Percentiles rank a stretch among this genome's conserved stretches.
Conservation (phyloP, 129 eudicot genomes). For the Calendula officinalis region DNA sequence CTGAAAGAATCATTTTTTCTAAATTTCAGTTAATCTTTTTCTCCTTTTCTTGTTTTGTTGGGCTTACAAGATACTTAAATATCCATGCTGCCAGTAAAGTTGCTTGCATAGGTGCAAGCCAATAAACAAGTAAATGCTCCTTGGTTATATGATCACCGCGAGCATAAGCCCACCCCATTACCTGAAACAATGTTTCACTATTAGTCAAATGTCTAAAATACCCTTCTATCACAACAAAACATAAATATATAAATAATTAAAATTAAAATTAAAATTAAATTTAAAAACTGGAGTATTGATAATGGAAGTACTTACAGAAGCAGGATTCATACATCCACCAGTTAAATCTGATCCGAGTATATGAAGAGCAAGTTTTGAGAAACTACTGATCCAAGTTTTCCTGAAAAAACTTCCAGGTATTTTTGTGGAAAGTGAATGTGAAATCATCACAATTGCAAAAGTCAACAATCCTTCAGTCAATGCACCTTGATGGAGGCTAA, state of each 20-base stretch:
- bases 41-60: conserved; percentile 34
- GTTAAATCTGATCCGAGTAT: conserved; percentile 87
- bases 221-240: not conserved
- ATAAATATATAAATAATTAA: not conserved
- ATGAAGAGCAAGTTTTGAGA: conserved; percentile 84
- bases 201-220: conserved; percentile 5
- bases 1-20: conserved; percentile 2
- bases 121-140: conserved; percentile 77
- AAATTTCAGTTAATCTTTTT: conserved; percentile 43
- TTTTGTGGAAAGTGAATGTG: conserved; percentile 51
- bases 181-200: conserved; percentile 37
- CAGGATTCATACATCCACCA: conserved; percentile 96
- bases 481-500: conserved; percentile 74
- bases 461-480: conserved; percentile 86
- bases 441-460: conserved; percentile 54
- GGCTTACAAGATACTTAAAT: conserved; percentile 40
- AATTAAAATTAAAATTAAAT: too few relatives aligned
- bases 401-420: conserved; percentile 63
- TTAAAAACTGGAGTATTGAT: conserved; percentile 4
- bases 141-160: conserved; percentile 74
- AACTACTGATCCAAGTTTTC: conserved; percentile 89
- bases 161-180: conserved; percentile 97
- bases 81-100: conserved; percentile 71
- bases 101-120: conserved; percentile 81
- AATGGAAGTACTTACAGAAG: conserved; percentile 60